phyloP scores from a whole-genome alignment of 163 green algal species.

The Coccomyxa subellipsoidea region DNA sequence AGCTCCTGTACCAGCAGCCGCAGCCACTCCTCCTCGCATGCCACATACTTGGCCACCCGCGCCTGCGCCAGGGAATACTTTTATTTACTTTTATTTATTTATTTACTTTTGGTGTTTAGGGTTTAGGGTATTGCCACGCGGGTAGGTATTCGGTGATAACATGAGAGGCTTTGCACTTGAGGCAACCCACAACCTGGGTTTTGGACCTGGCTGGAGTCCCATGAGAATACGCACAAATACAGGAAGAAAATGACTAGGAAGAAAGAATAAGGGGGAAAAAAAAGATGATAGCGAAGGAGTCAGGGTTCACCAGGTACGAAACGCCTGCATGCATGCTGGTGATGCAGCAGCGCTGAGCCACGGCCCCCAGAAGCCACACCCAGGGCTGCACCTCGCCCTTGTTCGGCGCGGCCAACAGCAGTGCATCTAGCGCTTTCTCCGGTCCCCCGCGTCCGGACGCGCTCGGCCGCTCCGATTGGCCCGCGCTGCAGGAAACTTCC shows the following conservation, averaged over 20 bases:
- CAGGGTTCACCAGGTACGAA: conserved; percentile 24
- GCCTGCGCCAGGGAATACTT: background rate
- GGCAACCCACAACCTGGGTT: no score
- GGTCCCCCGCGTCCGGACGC: background rate
- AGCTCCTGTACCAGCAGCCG: conserved; percentile 28
- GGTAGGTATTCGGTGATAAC: no score
- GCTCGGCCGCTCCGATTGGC: background rate
- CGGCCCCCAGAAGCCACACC: conserved; percentile 31
- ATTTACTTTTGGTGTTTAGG: no score
- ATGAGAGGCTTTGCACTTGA: no score
- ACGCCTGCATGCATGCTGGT: conserved; percentile 3
- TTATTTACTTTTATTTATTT: no score
- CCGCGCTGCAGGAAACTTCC: background rate
- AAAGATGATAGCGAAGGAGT: no score
- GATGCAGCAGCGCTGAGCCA: conserved; percentile 18
- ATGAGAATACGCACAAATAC: no score
- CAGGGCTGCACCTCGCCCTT: conserved; percentile 29
- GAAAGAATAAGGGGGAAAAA: no score
- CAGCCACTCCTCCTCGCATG: conserved; percentile 26
- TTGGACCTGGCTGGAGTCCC: no score
- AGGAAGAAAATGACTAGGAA: no score
- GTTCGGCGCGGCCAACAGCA: conserved; percentile 16
- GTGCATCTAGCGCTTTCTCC: conserved; percentile 15
- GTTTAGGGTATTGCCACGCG: no score
- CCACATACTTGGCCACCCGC: background rate